A percentile compares a stretch with the other conserved stretches of the same genome.
Conservation (phyloP, 2,329 filamentous ascomycete genomes). For the Onygena corvina region DNA sequence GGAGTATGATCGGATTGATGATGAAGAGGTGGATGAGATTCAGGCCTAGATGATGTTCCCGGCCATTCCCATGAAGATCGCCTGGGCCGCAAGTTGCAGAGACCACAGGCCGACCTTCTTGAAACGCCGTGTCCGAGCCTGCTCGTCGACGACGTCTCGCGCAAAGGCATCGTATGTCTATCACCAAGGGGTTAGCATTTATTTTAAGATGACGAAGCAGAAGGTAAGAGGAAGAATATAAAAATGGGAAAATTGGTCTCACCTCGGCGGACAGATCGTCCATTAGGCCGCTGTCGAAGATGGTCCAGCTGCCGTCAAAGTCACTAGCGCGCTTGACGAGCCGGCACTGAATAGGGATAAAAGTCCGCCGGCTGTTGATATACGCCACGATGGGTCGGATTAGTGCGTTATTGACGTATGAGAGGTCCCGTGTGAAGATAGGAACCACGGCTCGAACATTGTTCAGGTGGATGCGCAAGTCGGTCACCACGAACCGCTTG, state of each 20-base stretch:
- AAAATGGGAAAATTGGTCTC: slow-evolving; percentile 18
- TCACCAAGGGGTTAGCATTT: background rate
- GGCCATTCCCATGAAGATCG: slow-evolving; percentile 87
- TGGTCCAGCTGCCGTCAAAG: slow-evolving; percentile 90
- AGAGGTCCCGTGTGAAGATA: slow-evolving; percentile 80
- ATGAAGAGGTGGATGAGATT: background rate
- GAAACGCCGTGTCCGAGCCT: slow-evolving; percentile 71
- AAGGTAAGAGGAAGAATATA: slow-evolving; percentile 11
- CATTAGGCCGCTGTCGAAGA: slow-evolving; percentile 88
- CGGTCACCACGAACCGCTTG: slow-evolving; percentile 77
- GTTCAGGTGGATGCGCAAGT: slow-evolving; percentile 88
- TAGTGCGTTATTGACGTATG: slow-evolving; percentile 90
- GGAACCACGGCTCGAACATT: slow-evolving; percentile 88
- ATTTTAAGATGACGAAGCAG: no score
- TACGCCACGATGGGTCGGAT: slow-evolving; percentile 95
- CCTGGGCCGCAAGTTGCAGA: slow-evolving; percentile 79
- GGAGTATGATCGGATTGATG: background rate
- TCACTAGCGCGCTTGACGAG: slow-evolving; percentile 81
- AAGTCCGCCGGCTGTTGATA: slow-evolving; percentile 89
- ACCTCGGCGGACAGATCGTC: slow-evolving; percentile 81
- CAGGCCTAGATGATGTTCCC: slow-evolving; percentile 41
- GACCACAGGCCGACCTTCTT: slow-evolving; percentile 98
- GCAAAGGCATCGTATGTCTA: slow-evolving; percentile 87
- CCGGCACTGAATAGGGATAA: slow-evolving; percentile 88
- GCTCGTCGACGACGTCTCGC: slow-evolving; percentile 76